Base-by-base conservation (phyloP, 1,284 basidiomycete genomes). In the Schizophyllum commune region DNA sequence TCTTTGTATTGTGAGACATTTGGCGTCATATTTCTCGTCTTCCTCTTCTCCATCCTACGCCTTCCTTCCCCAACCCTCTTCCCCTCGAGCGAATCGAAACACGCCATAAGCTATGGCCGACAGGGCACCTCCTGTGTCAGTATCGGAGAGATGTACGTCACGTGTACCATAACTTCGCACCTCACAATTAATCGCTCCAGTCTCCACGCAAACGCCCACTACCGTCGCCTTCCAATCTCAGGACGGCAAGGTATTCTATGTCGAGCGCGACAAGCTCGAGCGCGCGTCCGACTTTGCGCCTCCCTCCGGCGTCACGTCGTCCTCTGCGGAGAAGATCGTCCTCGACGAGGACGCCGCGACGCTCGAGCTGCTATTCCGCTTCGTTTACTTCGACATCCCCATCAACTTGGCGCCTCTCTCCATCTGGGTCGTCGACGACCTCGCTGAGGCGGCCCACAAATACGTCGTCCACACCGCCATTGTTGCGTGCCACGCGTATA, bases 381-480 rank as follows among this genome's bases (percentile, higher is more conserved):
- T 70, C 57, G 64, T 73, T 7, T 67, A 68, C 51, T 68, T 68
- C 2, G 63, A 65, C 39, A 65, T 65, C 6, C 72, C 71, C n/a
- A 72, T 72, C 0, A 67, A 68, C 32, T 54, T 72, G 17, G 68
- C 71, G 22, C 62, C 63, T 5, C 51, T 68, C 5, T 64, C 65
- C 2, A 70, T 72, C 54, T 20, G 56, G 0, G 58, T 64, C 3
- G 59, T 73, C 32, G 65, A 61, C 1, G 65, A 61, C 13, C 60
- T 74, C n/a, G 71, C 71, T 0, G 67, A 71, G 34, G 72, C 72
- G 11, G 70, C 72, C 17, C 71, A 73, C 55, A 71, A 70, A 39
- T 74, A 74, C 55, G 68, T 71, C 53, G 69, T 72, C 0, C 72
- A 69, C 34, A 64, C 71, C 3, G 72, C 71, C 0, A 68, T 70